phyloP scores from a whole-genome alignment of 2,329 filamentous ascomycete species.

The Verticillium klebahnii region DNA sequence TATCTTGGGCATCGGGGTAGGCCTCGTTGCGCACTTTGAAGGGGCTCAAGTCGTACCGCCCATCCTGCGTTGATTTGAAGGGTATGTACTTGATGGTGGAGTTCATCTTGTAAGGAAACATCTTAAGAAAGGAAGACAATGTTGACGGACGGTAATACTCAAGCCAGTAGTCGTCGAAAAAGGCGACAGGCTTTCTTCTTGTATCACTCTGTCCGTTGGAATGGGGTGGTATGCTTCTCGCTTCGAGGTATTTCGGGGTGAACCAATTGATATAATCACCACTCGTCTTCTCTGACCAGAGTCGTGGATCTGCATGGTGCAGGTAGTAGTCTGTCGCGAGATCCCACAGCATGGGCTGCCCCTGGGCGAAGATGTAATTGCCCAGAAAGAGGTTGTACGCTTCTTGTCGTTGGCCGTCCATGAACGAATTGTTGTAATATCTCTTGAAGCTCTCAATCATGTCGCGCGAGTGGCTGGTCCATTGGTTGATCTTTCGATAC shows the following conservation, averaged over 20 bases:
- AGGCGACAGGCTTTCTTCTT: constrained; percentile 43
- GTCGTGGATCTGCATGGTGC: constrained; percentile 79
- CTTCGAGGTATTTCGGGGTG: constrained; percentile 49
- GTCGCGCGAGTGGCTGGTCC: constrained; percentile 94
- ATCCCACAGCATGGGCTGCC: constrained; percentile 96
- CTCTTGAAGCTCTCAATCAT: constrained; percentile 99
- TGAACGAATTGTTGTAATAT: constrained; percentile 98
- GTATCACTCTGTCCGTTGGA: constrained; percentile 23
- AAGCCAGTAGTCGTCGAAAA: constrained; percentile 92
- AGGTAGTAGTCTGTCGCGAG: constrained; percentile 92
- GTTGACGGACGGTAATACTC: constrained; percentile 92
- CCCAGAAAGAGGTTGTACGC: constrained; percentile 96
- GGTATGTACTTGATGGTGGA: constrained; percentile 81
- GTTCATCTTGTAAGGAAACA: constrained; percentile 90
- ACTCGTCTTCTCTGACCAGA: constrained; percentile 57
- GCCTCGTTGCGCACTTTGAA: constrained; percentile 72
- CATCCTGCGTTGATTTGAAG: constrained; percentile 65
- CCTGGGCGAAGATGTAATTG: constrained; percentile 85
- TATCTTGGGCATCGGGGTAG: constrained; percentile 55
- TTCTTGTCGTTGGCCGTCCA: constrained; percentile 96
- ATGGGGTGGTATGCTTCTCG: constrained; percentile 39
- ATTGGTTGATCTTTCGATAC: constrained; percentile 97
- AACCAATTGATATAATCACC: constrained; percentile 89
- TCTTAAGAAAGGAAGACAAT: constrained; percentile 83
- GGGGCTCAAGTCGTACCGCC: constrained; percentile 78